A percentile compares a stretch with the other conserved stretches of the same genome.
phyloP scores from a whole-genome alignment of 148 eudicot species.

The Drosera capensis region DNA sequence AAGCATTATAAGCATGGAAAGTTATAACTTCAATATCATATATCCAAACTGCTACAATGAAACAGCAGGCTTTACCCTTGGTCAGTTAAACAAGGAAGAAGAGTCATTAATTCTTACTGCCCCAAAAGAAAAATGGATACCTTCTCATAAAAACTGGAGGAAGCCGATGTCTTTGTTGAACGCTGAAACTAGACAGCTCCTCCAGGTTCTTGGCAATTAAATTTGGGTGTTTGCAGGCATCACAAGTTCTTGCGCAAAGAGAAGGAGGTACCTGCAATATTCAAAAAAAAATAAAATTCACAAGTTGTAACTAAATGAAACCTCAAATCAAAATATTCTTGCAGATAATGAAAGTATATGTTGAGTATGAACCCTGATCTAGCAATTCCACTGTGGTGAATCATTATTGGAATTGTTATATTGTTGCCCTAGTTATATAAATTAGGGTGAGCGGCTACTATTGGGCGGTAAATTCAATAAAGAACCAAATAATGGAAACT shows the following conservation, averaged over 20 bases:
- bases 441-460: no score
- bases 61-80: no score
- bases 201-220: slow-evolving; percentile 47
- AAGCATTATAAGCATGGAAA: no score
- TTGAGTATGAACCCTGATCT: no score
- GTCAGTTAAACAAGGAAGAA: background rate
- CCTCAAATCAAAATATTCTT: background rate
- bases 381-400: no score
- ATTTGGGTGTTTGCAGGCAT: slow-evolving; percentile 76
- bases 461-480: no score
- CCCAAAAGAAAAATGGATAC: slow-evolving; percentile 13
- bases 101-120: background rate
- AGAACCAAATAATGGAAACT: no score
- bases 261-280: slow-evolving; percentile 57
- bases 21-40: no score
- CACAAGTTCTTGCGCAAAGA: slow-evolving; percentile 63
- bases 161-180: slow-evolving; percentile 27
- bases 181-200: slow-evolving; percentile 37
- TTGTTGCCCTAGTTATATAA: no score
- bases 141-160: slow-evolving; percentile 50
- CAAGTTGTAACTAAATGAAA: background rate
- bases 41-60: no score
- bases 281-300: background rate
- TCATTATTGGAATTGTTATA: no score
- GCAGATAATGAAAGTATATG: no score